These are phyloP conservation scores for Akanthomyces uredinophilus DNA, from an alignment of 2,329 filamentous ascomycete genomes.

Conservation along the genomic window DNA sequence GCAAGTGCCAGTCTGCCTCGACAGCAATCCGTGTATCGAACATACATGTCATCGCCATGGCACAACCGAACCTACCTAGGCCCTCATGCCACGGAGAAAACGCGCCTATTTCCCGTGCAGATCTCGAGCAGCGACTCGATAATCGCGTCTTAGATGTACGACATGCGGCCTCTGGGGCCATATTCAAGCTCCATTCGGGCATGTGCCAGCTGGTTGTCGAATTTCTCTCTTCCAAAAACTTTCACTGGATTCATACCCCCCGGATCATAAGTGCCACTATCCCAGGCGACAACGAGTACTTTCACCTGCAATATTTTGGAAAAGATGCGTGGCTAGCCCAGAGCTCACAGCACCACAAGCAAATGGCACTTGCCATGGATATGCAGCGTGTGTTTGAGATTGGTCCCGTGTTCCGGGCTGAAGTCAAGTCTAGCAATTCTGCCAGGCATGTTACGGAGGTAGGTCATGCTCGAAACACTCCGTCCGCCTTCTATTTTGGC, in stretches of 20 bases:
- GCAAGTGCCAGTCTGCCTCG: not conserved
- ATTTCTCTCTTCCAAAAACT: not conserved
- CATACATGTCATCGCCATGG: not conserved
- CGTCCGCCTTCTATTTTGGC: not conserved
- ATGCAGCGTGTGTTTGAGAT: constrained; percentile 4
- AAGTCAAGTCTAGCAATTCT: not conserved
- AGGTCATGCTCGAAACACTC: not conserved
- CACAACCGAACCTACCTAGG: not conserved
- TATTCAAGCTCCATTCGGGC: constrained; percentile 9
- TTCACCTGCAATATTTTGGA: not conserved
- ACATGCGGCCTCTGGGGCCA: not conserved
- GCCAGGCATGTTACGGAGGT: constrained; percentile 1
- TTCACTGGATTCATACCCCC: constrained; percentile 3
- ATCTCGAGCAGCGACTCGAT: not conserved
- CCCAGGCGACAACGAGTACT: not conserved
- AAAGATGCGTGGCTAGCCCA: constrained; percentile 5
- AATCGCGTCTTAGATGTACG: not conserved
- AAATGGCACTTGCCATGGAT: constrained; percentile 4
- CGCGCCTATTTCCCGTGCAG: not conserved
- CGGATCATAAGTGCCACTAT: not conserved
- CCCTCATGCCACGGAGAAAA: not conserved
- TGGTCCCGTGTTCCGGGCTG: not conserved
- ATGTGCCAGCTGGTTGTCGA: constrained; percentile 9
- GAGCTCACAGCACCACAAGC: constrained; percentile 8
- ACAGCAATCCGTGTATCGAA: not conserved